Evolutionary conservation across 257 asterid species (phyloP).

Genomic region (Solanum tarapatanum): DNA sequence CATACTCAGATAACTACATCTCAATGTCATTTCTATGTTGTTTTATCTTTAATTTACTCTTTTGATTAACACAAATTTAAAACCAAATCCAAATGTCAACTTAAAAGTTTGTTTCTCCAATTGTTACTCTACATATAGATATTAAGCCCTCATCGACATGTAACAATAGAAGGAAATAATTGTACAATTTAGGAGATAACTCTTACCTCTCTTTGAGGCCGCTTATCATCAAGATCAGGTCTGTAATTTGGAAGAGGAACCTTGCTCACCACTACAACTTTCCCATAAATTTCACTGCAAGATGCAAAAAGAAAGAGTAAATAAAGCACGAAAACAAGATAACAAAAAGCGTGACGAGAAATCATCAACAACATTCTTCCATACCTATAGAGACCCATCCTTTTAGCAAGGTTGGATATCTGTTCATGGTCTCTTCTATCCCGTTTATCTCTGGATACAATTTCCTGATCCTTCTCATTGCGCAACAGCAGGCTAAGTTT

Average conservation of each 20-base stretch:
- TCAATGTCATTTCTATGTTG: neutral
- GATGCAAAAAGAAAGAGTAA: constrained; percentile 5
- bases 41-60: neutral
- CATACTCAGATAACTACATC: neutral
- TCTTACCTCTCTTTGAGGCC: constrained; percentile 92
- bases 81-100: neutral
- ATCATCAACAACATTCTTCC: neutral
- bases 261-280: constrained; percentile 86
- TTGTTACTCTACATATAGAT: neutral
- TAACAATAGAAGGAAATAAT: neutral
- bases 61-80: neutral
- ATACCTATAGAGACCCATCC: constrained; percentile 89
- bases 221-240: constrained; percentile 93
- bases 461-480: constrained; percentile 65
- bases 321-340: constrained; percentile 1
- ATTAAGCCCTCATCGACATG: neutral
- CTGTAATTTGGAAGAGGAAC: constrained; percentile 88
- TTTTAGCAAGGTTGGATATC: constrained; percentile 78
- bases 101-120: neutral
- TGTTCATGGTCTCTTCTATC: constrained; percentile 92
- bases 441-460: constrained; percentile 80
- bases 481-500: constrained; percentile 75
- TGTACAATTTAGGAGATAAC: neutral
- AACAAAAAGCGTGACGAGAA: neutral
- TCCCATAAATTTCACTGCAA: constrained; percentile 72